Evolutionary conservation across 225 moss, liverwort and hornwort genomes (phyloP).

Genomic region (Neckera pumila): DNA sequence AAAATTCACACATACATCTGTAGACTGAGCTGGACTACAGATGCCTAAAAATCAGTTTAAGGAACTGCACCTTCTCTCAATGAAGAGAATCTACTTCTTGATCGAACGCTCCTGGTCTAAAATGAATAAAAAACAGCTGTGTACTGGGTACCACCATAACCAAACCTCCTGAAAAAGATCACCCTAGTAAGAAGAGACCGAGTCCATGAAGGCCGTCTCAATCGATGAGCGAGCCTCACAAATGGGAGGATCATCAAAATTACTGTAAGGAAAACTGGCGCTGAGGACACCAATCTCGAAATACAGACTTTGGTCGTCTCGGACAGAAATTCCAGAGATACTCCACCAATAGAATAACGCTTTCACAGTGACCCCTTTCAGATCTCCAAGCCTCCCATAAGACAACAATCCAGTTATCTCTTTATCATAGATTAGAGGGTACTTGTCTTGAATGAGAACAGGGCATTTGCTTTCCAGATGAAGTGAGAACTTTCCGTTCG

Average conservation of each 20-base stretch:
- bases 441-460: constrained; percentile 62
- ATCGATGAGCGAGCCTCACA: constrained; percentile 21
- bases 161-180: neutral
- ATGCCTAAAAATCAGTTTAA: neutral
- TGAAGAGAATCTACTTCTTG: neutral
- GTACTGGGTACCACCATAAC: neutral
- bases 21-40: neutral
- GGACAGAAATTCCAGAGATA: constrained; percentile 51
- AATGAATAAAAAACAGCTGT: neutral
- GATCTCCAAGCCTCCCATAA: constrained; percentile 37
- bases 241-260: constrained; percentile 80
- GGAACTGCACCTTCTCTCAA: neutral
- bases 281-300: constrained; percentile 71
- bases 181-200: neutral
- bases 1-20: neutral
- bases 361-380: constrained; percentile 72
- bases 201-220: constrained; percentile 23
- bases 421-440: constrained; percentile 55
- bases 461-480: constrained; percentile 44
- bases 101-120: neutral
- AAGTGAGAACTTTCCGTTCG: constrained; percentile 53
- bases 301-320: constrained; percentile 27
- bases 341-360: constrained; percentile 65
- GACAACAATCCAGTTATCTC: constrained; percentile 58
- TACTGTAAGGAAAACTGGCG: constrained; percentile 60